Conservation (phyloP, 306 rosid species). For the Albizia julibrissin region DNA sequence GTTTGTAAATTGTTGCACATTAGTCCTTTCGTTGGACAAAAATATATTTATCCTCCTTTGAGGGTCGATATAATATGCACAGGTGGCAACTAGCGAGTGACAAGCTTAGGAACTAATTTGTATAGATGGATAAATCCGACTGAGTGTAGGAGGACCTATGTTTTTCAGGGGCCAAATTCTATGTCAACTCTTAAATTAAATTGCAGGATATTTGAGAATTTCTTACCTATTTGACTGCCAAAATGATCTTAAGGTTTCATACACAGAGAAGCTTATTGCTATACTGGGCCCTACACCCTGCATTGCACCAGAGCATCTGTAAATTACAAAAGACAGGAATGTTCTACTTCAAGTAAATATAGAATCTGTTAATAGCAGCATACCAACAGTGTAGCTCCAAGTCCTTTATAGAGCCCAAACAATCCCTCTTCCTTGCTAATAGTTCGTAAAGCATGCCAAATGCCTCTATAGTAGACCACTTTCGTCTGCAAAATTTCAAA, state of each 20-base stretch:
- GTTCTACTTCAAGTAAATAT: slow-evolving; percentile 10
- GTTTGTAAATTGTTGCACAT: background rate
- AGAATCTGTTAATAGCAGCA: slow-evolving; percentile 31
- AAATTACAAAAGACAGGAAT: slow-evolving; percentile 29
- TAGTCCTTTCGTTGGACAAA: background rate
- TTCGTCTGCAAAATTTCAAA: slow-evolving; percentile 70
- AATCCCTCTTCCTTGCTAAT: slow-evolving; percentile 85
- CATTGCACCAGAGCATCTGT: slow-evolving; percentile 28
- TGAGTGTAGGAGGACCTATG: too few relatives aligned
- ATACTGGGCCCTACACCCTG: slow-evolving; percentile 98
- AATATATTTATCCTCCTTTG: background rate
- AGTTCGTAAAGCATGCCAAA: slow-evolving; percentile 76
- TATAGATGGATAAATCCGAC: background rate
- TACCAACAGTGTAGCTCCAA: slow-evolving; percentile 97
- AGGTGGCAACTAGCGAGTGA: background rate
- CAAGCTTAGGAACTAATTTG: background rate
- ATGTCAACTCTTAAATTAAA: background rate
- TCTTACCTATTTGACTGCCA: slow-evolving; percentile 80
- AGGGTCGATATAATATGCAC: background rate
- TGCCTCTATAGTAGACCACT: slow-evolving; percentile 74
- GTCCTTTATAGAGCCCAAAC: slow-evolving; percentile 90
- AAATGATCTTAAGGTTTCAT: slow-evolving; percentile 78
- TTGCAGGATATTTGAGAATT: slow-evolving; percentile 23
- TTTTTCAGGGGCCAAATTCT: background rate
- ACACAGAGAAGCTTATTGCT: slow-evolving; percentile 94